Evolutionary conservation across 1,139 yeast species (phyloP), one percentile per base, ranked within the genome.

Genomic region (Pichia sp.): DNA sequence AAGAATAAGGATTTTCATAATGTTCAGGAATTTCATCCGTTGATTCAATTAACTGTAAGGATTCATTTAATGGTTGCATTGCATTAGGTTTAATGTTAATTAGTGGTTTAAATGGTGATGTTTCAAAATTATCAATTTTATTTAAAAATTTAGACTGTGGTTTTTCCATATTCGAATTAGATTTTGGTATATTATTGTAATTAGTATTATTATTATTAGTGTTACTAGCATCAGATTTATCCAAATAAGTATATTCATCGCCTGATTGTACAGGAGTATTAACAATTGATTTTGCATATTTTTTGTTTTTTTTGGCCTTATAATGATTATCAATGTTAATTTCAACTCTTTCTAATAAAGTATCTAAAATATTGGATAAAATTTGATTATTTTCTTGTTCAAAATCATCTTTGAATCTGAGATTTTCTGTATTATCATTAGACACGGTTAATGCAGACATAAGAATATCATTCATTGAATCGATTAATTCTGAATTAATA

Each of bases 1-100:
- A 66, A 50, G 73, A 79, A 60, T 94, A 94, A 0, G 99, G 99
- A 48, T 94, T 95, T 8, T 75, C 74, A 61, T 80, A 85, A 63
- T 81, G 86, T 4, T 78, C 72, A 3, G 87, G 86, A 34, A 70
- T 69, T 10, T 68, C 66, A 3, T 55, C 73, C 48, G 65, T 75
- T 29, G 68, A 70, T 56, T 58, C 68, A 59, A 64, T 65, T 49
- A 86, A 56, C 38, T 61, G 57, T 42, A 75, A 55, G 1, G 81
- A 54, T 38, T 81, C 79, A 38, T 79, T 79, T 26, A 80, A 72
- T 0, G 87, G 67, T 41, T 67, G 68, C 11, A 84, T 52, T 1
- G 86, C 76, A 62, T 87, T 74, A 0, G 97, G 97, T 63, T 94
- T 94, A 1, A 70, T 56, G 0, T 73, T 69, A 34, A 94, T 65